Conservation (phyloP, 2,329 filamentous ascomycete genomes). For the Fusarium mangiferae region DNA sequence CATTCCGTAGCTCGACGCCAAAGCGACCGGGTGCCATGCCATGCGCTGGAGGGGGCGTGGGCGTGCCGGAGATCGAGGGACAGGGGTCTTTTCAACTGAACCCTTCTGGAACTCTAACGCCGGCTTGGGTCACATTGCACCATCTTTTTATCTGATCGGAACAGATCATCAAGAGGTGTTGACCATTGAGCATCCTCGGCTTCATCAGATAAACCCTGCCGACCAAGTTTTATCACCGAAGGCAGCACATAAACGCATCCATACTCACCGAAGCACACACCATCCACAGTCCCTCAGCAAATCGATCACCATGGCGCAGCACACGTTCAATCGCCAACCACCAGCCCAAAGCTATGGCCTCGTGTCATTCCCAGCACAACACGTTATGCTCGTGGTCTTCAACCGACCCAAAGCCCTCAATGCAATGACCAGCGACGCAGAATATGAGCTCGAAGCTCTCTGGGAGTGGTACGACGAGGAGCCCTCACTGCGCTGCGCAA, state of each 20-base stretch:
- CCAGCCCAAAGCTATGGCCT: conserved; percentile 35
- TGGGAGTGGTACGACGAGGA: conserved; percentile 73
- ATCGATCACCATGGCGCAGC: conserved; percentile 25
- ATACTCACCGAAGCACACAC: background rate
- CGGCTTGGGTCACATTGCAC: conserved; percentile 20
- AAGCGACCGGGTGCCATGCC: conserved; percentile 2
- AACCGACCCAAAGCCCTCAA: conserved; percentile 40
- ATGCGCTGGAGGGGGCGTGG: conserved; percentile 8
- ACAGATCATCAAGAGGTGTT: background rate
- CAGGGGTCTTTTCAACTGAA: conserved; percentile 5
- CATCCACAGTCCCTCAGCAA: background rate
- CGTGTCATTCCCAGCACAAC: conserved; percentile 39
- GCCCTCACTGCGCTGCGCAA: conserved; percentile 67
- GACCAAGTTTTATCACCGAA: background rate
- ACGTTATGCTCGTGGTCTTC: conserved; percentile 43
- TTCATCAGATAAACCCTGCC: conserved; percentile 30
- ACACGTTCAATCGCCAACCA: conserved; percentile 31
- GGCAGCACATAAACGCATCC: conserved; percentile 8
- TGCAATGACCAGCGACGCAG: conserved; percentile 39
- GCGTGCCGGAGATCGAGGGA: background rate
- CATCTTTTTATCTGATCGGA: conserved; percentile 26
- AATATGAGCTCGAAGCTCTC: conserved; percentile 54
- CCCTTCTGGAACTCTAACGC: conserved; percentile 5
- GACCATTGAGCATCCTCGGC: conserved; percentile 22
- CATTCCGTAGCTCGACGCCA: conserved; percentile 32